A percentile compares a stretch with the other conserved stretches of the same genome.
phyloP scores from a whole-genome alignment of 441 rosid species.

The Metrosideros polymorpha region DNA sequence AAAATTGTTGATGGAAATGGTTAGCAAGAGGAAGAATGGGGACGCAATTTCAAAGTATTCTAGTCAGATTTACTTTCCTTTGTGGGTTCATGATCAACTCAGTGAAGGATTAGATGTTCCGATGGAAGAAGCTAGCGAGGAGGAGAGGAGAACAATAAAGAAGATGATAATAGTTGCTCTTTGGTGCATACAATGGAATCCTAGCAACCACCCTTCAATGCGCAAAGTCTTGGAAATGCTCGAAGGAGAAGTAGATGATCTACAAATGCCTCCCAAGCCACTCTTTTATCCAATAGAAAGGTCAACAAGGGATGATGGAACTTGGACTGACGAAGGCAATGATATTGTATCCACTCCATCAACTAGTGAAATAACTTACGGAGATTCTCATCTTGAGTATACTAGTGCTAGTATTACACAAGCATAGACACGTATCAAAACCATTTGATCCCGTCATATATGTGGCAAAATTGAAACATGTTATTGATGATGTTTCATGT shows the following conservation, averaged over 20 bases:
- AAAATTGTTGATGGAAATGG: no score
- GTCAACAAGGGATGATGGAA: neutral
- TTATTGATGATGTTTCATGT: neutral
- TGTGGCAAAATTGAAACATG: neutral
- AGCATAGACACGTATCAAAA: neutral
- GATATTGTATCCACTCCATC: neutral
- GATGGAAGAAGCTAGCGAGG: neutral
- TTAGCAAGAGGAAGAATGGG: neutral
- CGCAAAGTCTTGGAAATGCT: neutral
- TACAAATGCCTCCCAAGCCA: neutral
- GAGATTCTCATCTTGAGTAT: neutral
- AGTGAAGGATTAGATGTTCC: neutral
- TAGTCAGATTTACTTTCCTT: neutral
- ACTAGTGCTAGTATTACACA: neutral
- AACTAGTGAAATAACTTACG: neutral
- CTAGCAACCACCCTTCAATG: rapidly evolving
- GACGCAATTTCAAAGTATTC: neutral
- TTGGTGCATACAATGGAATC: neutral
- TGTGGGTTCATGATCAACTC: neutral
- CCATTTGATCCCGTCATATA: rapidly evolving
- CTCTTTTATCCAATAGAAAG: neutral
- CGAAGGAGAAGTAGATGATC: neutral
- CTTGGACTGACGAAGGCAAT: neutral
- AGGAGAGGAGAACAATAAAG: neutral
- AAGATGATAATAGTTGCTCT: neutral